Evolutionary conservation across 1,284 basidiomycete genomes (phyloP).

Genomic region (Leccinum subspadiceum): DNA sequence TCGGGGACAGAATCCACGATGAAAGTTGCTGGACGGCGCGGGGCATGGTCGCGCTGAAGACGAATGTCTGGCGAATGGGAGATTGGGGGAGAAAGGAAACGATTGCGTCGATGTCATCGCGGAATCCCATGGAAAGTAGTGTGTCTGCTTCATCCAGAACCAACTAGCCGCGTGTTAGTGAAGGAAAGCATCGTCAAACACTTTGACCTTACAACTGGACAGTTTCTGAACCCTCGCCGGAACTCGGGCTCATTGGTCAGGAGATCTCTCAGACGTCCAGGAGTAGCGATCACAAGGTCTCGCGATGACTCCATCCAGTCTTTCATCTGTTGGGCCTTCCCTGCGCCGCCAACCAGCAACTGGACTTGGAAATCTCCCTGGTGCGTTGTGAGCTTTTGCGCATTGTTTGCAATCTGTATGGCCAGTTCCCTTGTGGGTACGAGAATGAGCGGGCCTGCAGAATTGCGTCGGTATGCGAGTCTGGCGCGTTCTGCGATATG

Average conservation of each 20-base stretch:
- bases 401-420: constrained; percentile 90
- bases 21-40: constrained; percentile 65
- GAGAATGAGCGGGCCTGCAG: constrained; percentile 81
- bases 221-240: constrained; percentile 48
- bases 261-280: constrained; percentile 86
- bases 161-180: constrained; percentile 49
- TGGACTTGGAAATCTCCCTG: constrained; percentile 70
- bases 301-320: constrained; percentile 64
- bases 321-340: constrained; percentile 64
- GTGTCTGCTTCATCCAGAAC: constrained; percentile 96
- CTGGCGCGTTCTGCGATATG: constrained; percentile 33
- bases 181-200: neutral
- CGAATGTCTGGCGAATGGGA: constrained; percentile 82
- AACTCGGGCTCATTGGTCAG: constrained; percentile 64
- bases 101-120: constrained; percentile 84
- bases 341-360: constrained; percentile 80
- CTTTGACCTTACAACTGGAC: constrained; percentile 52
- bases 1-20: constrained; percentile 45
- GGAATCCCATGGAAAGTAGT: constrained; percentile 95
- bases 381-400: constrained; percentile 65
- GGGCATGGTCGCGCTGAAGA: constrained; percentile 90
- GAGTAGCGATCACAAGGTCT: constrained; percentile 92
- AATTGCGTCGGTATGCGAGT: constrained; percentile 40
- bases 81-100: constrained; percentile 63
- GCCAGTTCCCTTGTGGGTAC: constrained; percentile 95